Evolutionary conservation across 2,329 filamentous ascomycete genomes (phyloP).

Genomic region (Bretziella fagacearum): DNA sequence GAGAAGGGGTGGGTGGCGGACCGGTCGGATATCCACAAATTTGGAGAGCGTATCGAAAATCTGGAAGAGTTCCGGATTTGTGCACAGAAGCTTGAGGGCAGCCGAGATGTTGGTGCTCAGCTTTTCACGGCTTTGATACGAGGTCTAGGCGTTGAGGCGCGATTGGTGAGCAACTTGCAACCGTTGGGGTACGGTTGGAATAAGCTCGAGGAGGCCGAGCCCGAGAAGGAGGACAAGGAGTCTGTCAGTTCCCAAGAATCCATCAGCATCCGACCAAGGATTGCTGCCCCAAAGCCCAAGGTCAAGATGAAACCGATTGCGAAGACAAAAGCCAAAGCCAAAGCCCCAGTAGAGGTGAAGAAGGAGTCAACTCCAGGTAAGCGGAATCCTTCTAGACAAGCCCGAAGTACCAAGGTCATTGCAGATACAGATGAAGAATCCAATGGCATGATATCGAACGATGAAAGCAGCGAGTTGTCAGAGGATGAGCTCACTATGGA

Average conservation of each 20-base stretch:
- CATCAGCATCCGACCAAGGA: neutral
- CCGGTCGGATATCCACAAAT: conserved; percentile 40
- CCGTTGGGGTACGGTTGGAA: conserved; percentile 82
- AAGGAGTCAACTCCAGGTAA: conserved; percentile 1
- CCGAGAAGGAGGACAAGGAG: conserved; percentile 24
- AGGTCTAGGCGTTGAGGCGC: conserved; percentile 62
- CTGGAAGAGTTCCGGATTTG: conserved; percentile 50
- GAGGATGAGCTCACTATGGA: conserved; percentile 17
- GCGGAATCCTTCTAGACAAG: conserved; percentile 8
- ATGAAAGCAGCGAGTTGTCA: neutral
- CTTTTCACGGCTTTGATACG: conserved; percentile 75
- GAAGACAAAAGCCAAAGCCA: neutral
- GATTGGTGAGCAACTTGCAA: conserved; percentile 73
- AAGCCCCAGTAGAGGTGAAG: neutral
- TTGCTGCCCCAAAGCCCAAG: conserved; percentile 1
- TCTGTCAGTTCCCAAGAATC: neutral
- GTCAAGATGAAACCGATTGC: neutral
- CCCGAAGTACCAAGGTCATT: neutral
- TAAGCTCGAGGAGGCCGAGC: conserved; percentile 61
- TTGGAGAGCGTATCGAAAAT: conserved; percentile 59
- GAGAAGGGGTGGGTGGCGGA: conserved; percentile 52
- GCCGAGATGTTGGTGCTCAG: conserved; percentile 73
- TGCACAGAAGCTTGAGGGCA: conserved; percentile 59
- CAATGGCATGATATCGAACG: no score
- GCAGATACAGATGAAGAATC: conserved; percentile 14